A percentile compares a stretch with the other conserved stretches of the same genome.
Evolutionary conservation across 345 rosid species (phyloP).

Genomic region (Syzygium grande): DNA sequence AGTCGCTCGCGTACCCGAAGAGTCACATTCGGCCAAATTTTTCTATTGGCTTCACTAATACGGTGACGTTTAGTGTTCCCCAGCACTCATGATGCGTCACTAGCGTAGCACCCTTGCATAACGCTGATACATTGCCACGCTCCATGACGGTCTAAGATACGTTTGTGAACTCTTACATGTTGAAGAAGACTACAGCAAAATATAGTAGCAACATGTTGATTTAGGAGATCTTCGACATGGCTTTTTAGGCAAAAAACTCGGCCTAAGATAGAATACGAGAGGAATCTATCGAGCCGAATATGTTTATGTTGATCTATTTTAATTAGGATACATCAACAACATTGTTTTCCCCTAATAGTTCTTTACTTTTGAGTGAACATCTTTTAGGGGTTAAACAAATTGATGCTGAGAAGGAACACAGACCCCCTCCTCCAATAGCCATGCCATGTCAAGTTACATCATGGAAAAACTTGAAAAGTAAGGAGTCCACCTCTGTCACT

Average conservation of each 20-base stretch:
- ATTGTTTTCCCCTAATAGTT: not conserved
- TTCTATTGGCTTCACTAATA: not conserved
- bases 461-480: not conserved
- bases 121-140: not conserved
- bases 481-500: not conserved
- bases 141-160: not conserved
- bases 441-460: not conserved
- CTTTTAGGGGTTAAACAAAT: not conserved
- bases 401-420: not conserved
- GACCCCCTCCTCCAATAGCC: not conserved
- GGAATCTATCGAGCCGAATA: not conserved
- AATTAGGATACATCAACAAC: not conserved
- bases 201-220: not conserved
- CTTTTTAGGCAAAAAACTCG: not conserved
- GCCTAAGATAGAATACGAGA: not conserved
- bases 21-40: not conserved
- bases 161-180: not conserved
- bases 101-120: not conserved
- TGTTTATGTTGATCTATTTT: not conserved
- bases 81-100: not conserved
- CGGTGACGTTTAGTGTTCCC: not conserved
- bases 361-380: not conserved
- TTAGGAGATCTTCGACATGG: not conserved
- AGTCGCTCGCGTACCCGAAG: not conserved
- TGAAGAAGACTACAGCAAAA: not conserved